A percentile compares a stretch with the other conserved stretches of the same genome.
phyloP scores from a whole-genome alignment of 352 stramenopile species.

The Globisporangium megalacanthum region DNA sequence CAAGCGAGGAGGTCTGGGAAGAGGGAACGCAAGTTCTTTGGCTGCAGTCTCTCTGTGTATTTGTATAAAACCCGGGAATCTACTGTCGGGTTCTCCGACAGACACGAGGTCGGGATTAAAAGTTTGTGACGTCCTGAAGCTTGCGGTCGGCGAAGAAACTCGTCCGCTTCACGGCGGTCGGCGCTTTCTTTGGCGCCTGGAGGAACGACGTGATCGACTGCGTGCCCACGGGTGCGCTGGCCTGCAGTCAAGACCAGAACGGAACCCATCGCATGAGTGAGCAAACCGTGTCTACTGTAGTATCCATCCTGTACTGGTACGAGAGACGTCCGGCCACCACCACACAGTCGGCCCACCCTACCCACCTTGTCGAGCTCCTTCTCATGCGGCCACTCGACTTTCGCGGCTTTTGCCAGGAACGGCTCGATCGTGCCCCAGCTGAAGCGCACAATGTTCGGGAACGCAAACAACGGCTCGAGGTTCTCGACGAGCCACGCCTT shows the following conservation, averaged over 20 bases:
- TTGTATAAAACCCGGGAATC: no score
- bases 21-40: no score
- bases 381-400: conserved; percentile 65
- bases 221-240: conserved; percentile 47
- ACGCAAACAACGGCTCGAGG: conserved; percentile 88
- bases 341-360: not conserved
- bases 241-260: conserved; percentile 22
- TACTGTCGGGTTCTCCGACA: no score
- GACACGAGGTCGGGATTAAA: conserved; percentile 20
- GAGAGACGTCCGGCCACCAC: no score
- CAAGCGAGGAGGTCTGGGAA: no score
- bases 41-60: no score
- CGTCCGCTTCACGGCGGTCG: conserved; percentile 18
- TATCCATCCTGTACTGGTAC: no score
- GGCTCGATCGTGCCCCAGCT: conserved; percentile 86
- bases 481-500: conserved; percentile 85
- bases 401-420: conserved; percentile 42
- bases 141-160: conserved; percentile 51
- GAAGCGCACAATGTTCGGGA: conserved; percentile 90
- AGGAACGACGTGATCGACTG: conserved; percentile 83
- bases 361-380: conserved; percentile 60
- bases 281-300: not conserved
- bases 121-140: conserved; percentile 64
- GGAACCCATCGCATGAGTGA: not conserved
- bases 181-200: conserved; percentile 18